Percentiles rank a stretch among this genome's conserved stretches.
Evolutionary conservation across 2,329 filamentous ascomycete species (phyloP).

Genomic region (Botrytis pseudocinerea): DNA sequence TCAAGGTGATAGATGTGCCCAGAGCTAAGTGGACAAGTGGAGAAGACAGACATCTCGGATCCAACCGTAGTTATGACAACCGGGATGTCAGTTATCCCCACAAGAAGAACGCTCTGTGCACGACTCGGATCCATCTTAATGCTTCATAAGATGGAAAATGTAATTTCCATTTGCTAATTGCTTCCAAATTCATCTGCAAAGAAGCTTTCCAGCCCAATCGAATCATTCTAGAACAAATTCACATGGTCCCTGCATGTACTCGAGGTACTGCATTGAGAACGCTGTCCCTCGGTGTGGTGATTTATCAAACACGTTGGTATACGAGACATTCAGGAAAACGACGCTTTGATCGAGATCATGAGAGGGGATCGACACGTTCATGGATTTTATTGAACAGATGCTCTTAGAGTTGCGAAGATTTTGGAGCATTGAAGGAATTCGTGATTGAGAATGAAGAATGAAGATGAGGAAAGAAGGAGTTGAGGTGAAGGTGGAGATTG

Average conservation of each 20-base stretch:
- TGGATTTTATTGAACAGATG: not conserved
- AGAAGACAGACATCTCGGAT: not conserved
- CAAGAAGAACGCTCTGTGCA: not conserved
- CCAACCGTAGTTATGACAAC: not conserved
- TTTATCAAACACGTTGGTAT: slow-evolving; percentile 11
- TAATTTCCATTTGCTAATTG: slow-evolving; percentile 9
- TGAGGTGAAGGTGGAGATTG: not conserved
- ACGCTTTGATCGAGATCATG: slow-evolving; percentile 4
- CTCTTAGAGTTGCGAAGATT: not conserved
- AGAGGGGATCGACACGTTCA: not conserved
- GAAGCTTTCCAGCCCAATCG: slow-evolving; percentile 17
- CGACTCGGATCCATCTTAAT: slow-evolving; percentile 5
- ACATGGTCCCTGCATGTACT: not conserved
- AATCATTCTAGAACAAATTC: slow-evolving; percentile 8
- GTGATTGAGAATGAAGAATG: not conserved
- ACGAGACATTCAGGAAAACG: not conserved
- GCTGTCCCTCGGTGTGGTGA: not conserved
- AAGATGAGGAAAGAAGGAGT: not conserved
- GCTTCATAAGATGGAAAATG: not conserved
- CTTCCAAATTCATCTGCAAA: slow-evolving; percentile 8
- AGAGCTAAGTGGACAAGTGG: slow-evolving; percentile 3
- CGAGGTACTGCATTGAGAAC: not conserved
- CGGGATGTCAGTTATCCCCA: slow-evolving; percentile 2
- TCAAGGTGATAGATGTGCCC: slow-evolving; percentile 5
- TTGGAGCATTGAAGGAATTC: not conserved